Evolutionary conservation across 192 early-diverging fungal genomes (phyloP).

Genomic region (Coemansia sp.): DNA sequence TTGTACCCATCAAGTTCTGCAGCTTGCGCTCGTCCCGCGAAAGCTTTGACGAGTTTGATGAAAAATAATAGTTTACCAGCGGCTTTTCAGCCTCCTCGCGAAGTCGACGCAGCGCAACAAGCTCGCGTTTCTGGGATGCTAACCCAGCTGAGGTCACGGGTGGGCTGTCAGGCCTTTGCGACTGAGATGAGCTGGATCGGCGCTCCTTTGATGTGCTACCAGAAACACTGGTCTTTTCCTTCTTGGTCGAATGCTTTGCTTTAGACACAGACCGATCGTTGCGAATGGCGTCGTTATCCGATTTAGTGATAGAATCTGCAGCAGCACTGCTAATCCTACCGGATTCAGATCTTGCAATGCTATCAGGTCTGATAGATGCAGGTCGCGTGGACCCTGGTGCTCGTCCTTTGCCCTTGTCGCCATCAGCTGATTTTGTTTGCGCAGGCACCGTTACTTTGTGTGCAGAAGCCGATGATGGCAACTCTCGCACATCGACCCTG

Average conservation of each 20-base stretch:
- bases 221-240: background rate
- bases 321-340: background rate
- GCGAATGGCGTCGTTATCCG: background rate
- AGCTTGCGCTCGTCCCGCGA: slow-evolving; percentile 72
- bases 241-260: background rate
- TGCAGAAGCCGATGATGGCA: background rate
- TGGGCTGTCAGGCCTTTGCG: slow-evolving; percentile 5
- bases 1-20: slow-evolving; percentile 61
- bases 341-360: background rate
- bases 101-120: slow-evolving; percentile 29
- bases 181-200: slow-evolving; percentile 7
- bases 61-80: slow-evolving; percentile 48
- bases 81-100: slow-evolving; percentile 47
- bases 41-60: slow-evolving; percentile 48
- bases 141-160: background rate
- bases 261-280: background rate
- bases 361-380: background rate
- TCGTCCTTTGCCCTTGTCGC: background rate
- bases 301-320: background rate
- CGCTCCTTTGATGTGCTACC: background rate
- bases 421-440: background rate
- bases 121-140: slow-evolving; percentile 23
- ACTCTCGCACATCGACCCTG: background rate
- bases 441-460: background rate
- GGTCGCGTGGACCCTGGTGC: background rate